A percentile compares a stretch with the other conserved stretches of the same genome.
These are phyloP conservation scores for Megacollybia marginata DNA, from an alignment of 768 basidiomycete species.

Conservation along the genomic window DNA sequence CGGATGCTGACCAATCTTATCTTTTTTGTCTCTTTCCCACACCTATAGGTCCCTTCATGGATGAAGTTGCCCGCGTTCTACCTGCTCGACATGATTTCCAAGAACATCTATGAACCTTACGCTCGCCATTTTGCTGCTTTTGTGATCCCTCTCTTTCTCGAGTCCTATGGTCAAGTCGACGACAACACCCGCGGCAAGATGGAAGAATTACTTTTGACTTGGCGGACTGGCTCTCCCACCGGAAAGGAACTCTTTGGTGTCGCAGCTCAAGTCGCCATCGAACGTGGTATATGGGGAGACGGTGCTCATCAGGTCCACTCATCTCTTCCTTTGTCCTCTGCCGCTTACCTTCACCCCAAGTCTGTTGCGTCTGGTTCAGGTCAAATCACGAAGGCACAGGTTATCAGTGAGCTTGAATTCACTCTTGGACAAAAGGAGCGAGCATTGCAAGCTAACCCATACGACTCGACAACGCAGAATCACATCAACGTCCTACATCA, in stretches of 20 bases:
- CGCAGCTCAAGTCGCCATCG: constrained; percentile 74
- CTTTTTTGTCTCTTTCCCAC: constrained; percentile 21
- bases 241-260: constrained; percentile 82
- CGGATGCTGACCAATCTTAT: constrained; percentile 66
- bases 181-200: constrained; percentile 83
- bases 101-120: constrained; percentile 93
- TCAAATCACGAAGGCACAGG: constrained; percentile 67
- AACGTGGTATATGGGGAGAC: constrained; percentile 75
- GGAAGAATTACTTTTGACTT: constrained; percentile 96
- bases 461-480: constrained; percentile 57
- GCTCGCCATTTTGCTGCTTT: constrained; percentile 77
- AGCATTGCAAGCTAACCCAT: constrained; percentile 60
- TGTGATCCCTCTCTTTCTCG: constrained; percentile 78
- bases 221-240: constrained; percentile 80
- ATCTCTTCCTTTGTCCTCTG: constrained; percentile 3
- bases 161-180: constrained; percentile 85
- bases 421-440: constrained; percentile 79
- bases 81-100: constrained; percentile 92
- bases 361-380: constrained; percentile 29
- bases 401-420: constrained; percentile 77
- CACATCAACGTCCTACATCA: constrained; percentile 79
- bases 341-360: constrained; percentile 4
- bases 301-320: constrained; percentile 33
- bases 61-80: constrained; percentile 94
- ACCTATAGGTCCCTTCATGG: constrained; percentile 70